Evolutionary conservation across 164 flowering plant species (phyloP).

Genomic region (Vitis vinifera): DNA sequence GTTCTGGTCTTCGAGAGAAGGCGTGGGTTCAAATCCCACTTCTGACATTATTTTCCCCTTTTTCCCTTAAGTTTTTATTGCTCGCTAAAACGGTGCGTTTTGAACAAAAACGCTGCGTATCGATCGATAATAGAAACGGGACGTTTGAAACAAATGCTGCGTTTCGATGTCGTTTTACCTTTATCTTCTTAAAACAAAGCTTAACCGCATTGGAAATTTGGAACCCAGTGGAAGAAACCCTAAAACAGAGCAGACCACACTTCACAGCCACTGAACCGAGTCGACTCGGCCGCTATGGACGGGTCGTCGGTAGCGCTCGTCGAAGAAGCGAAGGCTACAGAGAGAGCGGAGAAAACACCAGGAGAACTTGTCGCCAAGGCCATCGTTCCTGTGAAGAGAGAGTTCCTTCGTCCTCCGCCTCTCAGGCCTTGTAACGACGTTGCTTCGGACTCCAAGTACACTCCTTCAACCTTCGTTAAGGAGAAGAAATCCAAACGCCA

Average conservation of each 20-base stretch:
- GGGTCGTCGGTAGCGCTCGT: conserved; percentile 11
- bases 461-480: conserved; percentile 33
- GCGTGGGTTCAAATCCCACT: conserved; percentile 80
- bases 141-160: not conserved
- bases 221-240: not conserved
- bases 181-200: not conserved
- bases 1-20: conserved; percentile 81
- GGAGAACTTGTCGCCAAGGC: conserved; percentile 77
- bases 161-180: not conserved
- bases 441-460: conserved; percentile 15
- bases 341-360: conserved; percentile 27
- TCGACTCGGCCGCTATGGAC: conserved; percentile 17
- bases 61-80: not conserved
- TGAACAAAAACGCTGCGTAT: not conserved
- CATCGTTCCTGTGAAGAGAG: conserved; percentile 80
- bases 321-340: not conserved
- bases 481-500: conserved; percentile 91
- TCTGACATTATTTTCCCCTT: conserved; percentile 20
- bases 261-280: not conserved
- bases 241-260: not conserved
- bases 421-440: conserved; percentile 30
- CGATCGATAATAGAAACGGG: not conserved
- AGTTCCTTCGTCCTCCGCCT: conserved; percentile 76
- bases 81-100: not conserved
- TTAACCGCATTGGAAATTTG: not conserved